Evolutionary conservation across 495 filamentous ascomycete genomes (phyloP).

Genomic region (Tuber brumale): DNA sequence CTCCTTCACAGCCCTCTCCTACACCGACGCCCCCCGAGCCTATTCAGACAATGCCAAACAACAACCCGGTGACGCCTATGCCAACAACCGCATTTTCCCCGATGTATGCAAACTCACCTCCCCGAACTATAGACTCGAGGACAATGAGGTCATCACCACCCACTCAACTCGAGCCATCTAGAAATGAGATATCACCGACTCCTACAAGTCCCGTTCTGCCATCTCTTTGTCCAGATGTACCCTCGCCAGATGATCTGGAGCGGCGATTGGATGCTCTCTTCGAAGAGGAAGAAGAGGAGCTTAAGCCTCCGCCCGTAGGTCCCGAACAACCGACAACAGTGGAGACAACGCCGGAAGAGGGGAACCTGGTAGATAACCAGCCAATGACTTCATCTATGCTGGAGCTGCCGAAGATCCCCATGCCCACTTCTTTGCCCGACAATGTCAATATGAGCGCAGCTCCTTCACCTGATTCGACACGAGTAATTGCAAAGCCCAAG

Average conservation of each 20-base stretch:
- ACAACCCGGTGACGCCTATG: conserved; percentile 5
- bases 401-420: background rate
- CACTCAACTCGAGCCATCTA: conserved; percentile 26
- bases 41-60: background rate
- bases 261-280: conserved; percentile 27
- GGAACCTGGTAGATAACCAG: background rate
- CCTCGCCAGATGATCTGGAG: conserved; percentile 11
- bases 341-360: conserved; percentile 12
- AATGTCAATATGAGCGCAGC: conserved; percentile 27
- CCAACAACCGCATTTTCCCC: conserved; percentile 18
- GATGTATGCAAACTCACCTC: conserved; percentile 26
- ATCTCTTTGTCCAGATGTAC: conserved; percentile 19
- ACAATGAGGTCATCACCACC: conserved; percentile 40
- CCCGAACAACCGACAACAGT: conserved; percentile 27
- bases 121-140: conserved; percentile 27
- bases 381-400: conserved; percentile 5
- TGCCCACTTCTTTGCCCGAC: conserved; percentile 15
- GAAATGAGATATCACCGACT: conserved; percentile 34
- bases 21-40: conserved; percentile 8
- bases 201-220: conserved; percentile 38
- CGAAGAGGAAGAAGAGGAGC: conserved; percentile 15
- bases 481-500: conserved; percentile 24
- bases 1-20: conserved; percentile 13
- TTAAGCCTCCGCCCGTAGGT: background rate
- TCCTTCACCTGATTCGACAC: conserved; percentile 29